These are phyloP conservation scores for Lactarius quietus DNA, from an alignment of 768 basidiomycete genomes.

Conservation along the genomic window DNA sequence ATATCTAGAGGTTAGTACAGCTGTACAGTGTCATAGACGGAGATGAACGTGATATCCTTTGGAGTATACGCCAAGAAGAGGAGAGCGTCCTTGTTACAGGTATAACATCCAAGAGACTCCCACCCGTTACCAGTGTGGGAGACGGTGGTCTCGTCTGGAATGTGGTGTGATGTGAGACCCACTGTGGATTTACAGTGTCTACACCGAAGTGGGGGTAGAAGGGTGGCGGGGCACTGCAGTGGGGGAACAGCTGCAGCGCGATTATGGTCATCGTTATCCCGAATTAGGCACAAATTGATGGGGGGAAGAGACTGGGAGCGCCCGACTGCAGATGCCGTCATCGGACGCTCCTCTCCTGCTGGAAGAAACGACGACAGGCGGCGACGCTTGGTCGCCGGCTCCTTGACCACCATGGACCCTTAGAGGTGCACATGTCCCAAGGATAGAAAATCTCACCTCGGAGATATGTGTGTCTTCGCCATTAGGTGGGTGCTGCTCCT, in stretches of 20 bases:
- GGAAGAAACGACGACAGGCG: slow-evolving; percentile 18
- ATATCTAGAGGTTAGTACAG: slow-evolving; percentile 20
- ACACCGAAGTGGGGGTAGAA: slow-evolving; percentile 19
- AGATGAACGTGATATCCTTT: not conserved
- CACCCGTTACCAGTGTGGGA: not conserved
- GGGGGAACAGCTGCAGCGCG: slow-evolving; percentile 4
- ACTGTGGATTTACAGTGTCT: slow-evolving; percentile 1
- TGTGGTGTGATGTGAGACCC: not conserved
- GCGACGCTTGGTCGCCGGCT: slow-evolving; percentile 28
- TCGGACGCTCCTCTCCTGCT: slow-evolving; percentile 10
- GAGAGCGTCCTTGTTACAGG: not conserved
- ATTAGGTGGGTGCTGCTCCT: not conserved
- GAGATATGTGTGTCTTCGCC: slow-evolving; percentile 10
- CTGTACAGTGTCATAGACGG: slow-evolving; percentile 9
- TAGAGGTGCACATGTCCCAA: slow-evolving; percentile 14
- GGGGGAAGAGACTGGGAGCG: slow-evolving; percentile 20
- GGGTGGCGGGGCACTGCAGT: slow-evolving; percentile 12
- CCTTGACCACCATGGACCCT: slow-evolving; percentile 24
- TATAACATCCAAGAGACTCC: slow-evolving; percentile 1
- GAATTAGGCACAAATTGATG: slow-evolving; percentile 12
- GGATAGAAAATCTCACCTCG: slow-evolving; percentile 19
- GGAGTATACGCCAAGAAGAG: slow-evolving; percentile 5
- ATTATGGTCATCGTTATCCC: slow-evolving; percentile 14
- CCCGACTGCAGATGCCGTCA: slow-evolving; percentile 7
- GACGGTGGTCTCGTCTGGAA: not conserved